Base-by-base conservation (phyloP, 352 stramenopile genomes). In the Pythium angustatum region DNA sequence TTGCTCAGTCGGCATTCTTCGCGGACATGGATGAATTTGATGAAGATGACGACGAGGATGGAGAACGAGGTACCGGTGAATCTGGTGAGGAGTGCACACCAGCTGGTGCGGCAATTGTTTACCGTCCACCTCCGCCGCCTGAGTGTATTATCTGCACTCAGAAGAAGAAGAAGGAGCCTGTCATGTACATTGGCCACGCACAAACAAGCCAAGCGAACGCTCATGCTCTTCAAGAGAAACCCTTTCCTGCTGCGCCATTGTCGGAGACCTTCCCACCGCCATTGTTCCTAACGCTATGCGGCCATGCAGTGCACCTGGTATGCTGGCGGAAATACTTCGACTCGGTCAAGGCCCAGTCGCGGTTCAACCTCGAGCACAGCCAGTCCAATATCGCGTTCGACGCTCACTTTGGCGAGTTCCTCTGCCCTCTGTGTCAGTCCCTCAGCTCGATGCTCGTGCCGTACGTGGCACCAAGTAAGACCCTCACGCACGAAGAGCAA, bases 381-480 rank as follows among this genome's bases (percentile, higher is more conserved):
- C 81, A 90, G 64, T 84, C 80, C 21, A 91, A 89, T 45, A 89
- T 96, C 19, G 87, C 87, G 15, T 94, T 97, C 28, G 87, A 97
- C 53, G 81, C 93, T 1, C 66, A 90, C 40, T 84, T 85, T 47
- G 81, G 85, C 14, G 90, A 98, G 68, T 97, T 97, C 53, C 72
- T 97, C 15, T 98, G 91, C 47, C 91, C 91, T 5, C 67, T 98
- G 17, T 98, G 91, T 57, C 94, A 98, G 63, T 77, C 79, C 15
- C 76, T 98, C 17, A 96, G 87, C 64, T 97, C 93, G n/a, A 91
- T 95, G 71, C 73, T 97, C 2, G 76, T 98, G 30, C 90, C 90
- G 12, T 88, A 90, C 53, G 58, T 97, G 5, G 72, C 80, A 0
- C 71, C 88, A 43, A 87, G 73, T 58, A 61, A 66, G n/a, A 71